Base-by-base conservation (phyloP, 202 grass and related monocot species). In the Carex arenaria region DNA sequence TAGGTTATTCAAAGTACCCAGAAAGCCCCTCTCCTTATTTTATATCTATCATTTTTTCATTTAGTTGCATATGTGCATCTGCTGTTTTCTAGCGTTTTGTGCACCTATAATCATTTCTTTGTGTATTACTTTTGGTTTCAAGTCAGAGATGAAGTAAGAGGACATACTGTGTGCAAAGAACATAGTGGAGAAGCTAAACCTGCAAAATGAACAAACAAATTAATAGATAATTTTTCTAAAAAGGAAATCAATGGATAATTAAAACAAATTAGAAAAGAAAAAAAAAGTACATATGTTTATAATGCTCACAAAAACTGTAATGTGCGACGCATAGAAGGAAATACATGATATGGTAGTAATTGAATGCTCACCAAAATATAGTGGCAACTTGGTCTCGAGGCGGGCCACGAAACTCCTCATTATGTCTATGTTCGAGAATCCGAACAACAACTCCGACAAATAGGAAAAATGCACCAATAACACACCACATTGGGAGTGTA, bases 131-230 rank as follows among this genome's bases (percentile, higher is more conserved):
- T 18, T 53, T 56, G 12, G 2, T 62, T 60, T 69, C 17, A 60
- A 34, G 67, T 55, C 15, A 72, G 64, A 43, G 38, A 43, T 84
- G 18, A 57, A 61, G 34, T 52, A 71, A 84, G 32, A 61, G 40
- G 65, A 94, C 94, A 77, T 97, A 97, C 94, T 92, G 83, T 94
- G 94, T 53, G 90, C 34, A 59, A 88, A 90, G 79, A 97, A 97
- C 94, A 97, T 94, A 36, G 94, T 97, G 57, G 94, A 97, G 87
- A 97, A 91, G 82, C 87, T 97, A 78, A 97, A 97, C 94, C 94
- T 94, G 40, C 51, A 65, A 2, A 72, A 59, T 47, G 7, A 49
- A 34, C 38, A 52, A 34, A 72, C 17, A 64, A 72, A 66, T 55
- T 20, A 26, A 78, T 40, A 86, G 36, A 76, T 56, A 81, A 43